phyloP scores from a whole-genome alignment of 306 rosid genomes.

The Abrus precatorius region DNA sequence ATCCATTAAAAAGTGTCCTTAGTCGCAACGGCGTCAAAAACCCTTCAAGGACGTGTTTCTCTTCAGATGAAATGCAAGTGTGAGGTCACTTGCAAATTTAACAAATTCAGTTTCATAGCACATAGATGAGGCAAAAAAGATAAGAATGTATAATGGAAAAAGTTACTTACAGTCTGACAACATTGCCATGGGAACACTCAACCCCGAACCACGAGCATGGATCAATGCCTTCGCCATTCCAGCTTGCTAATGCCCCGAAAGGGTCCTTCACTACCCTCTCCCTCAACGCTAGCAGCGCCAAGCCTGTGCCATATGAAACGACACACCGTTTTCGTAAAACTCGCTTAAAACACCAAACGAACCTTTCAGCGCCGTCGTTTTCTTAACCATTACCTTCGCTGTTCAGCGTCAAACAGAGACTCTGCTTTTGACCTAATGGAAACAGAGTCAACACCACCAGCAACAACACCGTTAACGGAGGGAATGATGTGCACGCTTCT shows the following conservation, averaged over 20 bases:
- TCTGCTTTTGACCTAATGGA: constrained; percentile 26
- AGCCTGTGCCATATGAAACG: constrained; percentile 54
- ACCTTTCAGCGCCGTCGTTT: not conserved
- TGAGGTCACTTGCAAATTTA: not conserved
- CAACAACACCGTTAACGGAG: not conserved
- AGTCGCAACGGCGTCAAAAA: not conserved
- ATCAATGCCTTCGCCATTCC: constrained; percentile 27
- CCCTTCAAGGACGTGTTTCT: not conserved
- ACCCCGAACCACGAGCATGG: constrained; percentile 83
- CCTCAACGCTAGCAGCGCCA: constrained; percentile 66
- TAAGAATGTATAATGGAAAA: not conserved
- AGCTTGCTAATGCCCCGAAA: constrained; percentile 6
- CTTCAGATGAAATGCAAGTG: no score
- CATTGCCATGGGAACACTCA: constrained; percentile 70
- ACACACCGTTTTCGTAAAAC: constrained; percentile 11
- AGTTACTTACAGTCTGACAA: constrained; percentile 70
- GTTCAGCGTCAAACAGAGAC: constrained; percentile 58
- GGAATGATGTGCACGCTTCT: not conserved
- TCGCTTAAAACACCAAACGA: not conserved
- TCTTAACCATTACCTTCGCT: constrained; percentile 54
- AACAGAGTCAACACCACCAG: constrained; percentile 43
- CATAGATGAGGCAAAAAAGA: not conserved
- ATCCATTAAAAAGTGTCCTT: not conserved
- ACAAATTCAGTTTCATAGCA: not conserved
- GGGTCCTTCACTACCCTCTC: constrained; percentile 56